These are phyloP conservation scores for Spathaspora sp. DNA, from an alignment of 805 yeast species.

Conservation along the genomic window DNA sequence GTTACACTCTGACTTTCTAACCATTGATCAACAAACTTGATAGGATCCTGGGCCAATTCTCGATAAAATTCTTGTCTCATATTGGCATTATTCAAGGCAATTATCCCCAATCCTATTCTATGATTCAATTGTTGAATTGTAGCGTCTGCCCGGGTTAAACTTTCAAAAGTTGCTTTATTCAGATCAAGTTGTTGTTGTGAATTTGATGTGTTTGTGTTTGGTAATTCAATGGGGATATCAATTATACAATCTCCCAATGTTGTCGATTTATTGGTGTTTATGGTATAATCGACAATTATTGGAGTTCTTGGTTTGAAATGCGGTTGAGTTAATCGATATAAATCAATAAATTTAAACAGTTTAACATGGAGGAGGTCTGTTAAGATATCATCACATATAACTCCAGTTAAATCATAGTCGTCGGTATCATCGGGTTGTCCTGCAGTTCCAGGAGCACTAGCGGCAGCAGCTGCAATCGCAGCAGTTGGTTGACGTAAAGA, in stretches of 20 bases:
- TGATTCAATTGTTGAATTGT: conserved; percentile 39
- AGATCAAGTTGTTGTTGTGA: conserved; percentile 35
- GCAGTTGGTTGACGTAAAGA: conserved; percentile 4
- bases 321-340: conserved; percentile 63
- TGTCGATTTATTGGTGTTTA: conserved; percentile 72
- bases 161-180: conserved; percentile 38
- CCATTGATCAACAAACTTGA: conserved; percentile 68
- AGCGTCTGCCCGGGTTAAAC: conserved; percentile 41
- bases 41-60: conserved; percentile 73
- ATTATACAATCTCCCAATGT: conserved; percentile 77
- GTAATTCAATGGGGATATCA: conserved; percentile 57
- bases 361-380: conserved; percentile 44
- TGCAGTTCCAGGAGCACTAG: no score
- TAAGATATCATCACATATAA: conserved; percentile 44
- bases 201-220: conserved; percentile 23
- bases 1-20: conserved; percentile 79
- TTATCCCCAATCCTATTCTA: conserved; percentile 47
- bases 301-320: conserved; percentile 83
- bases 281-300: conserved; percentile 66
- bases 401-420: conserved; percentile 26
- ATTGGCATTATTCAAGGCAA: conserved; percentile 50
- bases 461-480: neutral
- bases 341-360: conserved; percentile 63
- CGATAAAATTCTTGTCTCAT: conserved; percentile 77
- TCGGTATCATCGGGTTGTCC: conserved; percentile 19